phyloP scores from a whole-genome alignment of 2,329 filamentous ascomycete species.

The Colletotrichum sp. region DNA sequence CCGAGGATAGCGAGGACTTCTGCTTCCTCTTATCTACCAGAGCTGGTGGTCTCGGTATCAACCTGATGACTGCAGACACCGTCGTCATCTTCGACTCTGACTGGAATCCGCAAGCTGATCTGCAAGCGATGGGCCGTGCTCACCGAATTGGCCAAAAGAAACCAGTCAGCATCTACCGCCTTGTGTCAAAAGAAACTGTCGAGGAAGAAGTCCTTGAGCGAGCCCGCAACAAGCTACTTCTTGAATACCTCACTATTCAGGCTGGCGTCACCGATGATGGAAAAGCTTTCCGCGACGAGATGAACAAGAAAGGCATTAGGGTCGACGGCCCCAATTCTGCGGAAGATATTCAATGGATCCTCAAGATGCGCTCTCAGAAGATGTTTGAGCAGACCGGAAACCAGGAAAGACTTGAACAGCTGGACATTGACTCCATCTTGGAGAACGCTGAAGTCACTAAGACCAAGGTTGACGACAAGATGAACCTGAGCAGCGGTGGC shows the following conservation, averaged over 20 bases:
- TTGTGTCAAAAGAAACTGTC: slow-evolving; percentile 97
- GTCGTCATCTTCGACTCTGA: slow-evolving; percentile 98
- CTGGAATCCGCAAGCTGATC: slow-evolving; percentile 98
- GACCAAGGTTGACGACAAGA: slow-evolving; percentile 92
- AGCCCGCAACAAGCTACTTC: slow-evolving; percentile 94
- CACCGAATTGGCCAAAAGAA: slow-evolving; percentile 97
- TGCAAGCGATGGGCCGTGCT: slow-evolving; percentile 97
- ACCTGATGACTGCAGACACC: slow-evolving; percentile 97
- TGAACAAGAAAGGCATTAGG: slow-evolving; percentile 77
- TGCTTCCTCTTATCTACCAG: slow-evolving; percentile 95
- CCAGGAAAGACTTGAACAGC: slow-evolving; percentile 93
- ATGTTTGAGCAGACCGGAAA: slow-evolving; percentile 99
- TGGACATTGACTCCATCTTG: slow-evolving; percentile 96
- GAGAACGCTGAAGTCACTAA: slow-evolving; percentile 97
- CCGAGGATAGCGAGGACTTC: slow-evolving; percentile 94
- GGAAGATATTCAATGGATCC: slow-evolving; percentile 93
- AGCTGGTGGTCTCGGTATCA: slow-evolving; percentile 97
- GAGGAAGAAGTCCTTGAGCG: slow-evolving; percentile 97
- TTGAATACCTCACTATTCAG: slow-evolving; percentile 97
- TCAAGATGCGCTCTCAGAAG: slow-evolving; percentile 97
- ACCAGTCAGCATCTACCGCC: slow-evolving; percentile 93
- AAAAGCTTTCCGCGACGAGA: slow-evolving; percentile 75
- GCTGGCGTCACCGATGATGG: slow-evolving; percentile 96
- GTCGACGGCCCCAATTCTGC: slow-evolving; percentile 85
- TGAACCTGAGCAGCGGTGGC: slow-evolving; percentile 87